Conservation (phyloP, 208 protist species). For the Wallacemonas sp. region DNA sequence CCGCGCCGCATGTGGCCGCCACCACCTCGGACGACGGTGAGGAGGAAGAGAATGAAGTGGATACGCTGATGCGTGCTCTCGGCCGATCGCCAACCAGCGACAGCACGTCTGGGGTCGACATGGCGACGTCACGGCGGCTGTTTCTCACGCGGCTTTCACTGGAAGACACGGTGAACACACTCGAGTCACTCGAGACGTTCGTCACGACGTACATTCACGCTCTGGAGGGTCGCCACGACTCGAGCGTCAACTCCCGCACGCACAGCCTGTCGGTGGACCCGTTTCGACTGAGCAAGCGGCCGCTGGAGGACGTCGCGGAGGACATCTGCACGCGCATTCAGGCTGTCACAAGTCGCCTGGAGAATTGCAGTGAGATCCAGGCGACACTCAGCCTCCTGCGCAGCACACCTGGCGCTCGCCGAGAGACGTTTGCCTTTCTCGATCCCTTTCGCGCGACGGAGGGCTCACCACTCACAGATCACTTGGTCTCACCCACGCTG, state of each 20-base stretch:
- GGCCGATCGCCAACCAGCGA: too few relatives aligned
- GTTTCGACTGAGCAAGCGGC: constrained; percentile 37
- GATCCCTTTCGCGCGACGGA: too few relatives aligned
- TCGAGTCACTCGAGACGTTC: constrained; percentile 33
- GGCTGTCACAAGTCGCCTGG: constrained; percentile 6
- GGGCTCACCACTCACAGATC: too few relatives aligned
- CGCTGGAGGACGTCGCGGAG: constrained; percentile 46
- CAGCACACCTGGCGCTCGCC: background rate
- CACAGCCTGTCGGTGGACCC: constrained; percentile 31
- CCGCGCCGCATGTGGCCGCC: too few relatives aligned
- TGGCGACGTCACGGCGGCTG: constrained; percentile 10
- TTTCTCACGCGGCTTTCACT: constrained; percentile 42
- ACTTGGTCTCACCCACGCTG: too few relatives aligned
- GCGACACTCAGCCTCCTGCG: background rate
- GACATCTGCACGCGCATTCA: constrained; percentile 36
- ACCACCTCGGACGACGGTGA: too few relatives aligned
- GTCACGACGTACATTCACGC: constrained; percentile 29
- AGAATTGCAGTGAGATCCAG: background rate
- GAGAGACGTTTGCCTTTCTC: background rate
- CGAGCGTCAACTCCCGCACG: background rate
- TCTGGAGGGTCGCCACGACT: constrained; percentile 2
- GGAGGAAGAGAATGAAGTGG: too few relatives aligned
- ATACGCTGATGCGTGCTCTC: too few relatives aligned
- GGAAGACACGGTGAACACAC: constrained; percentile 33
- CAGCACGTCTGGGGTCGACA: background rate